Evolutionary conservation across 345 rosid species (phyloP).

Genomic region (Luvunga scandens): DNA sequence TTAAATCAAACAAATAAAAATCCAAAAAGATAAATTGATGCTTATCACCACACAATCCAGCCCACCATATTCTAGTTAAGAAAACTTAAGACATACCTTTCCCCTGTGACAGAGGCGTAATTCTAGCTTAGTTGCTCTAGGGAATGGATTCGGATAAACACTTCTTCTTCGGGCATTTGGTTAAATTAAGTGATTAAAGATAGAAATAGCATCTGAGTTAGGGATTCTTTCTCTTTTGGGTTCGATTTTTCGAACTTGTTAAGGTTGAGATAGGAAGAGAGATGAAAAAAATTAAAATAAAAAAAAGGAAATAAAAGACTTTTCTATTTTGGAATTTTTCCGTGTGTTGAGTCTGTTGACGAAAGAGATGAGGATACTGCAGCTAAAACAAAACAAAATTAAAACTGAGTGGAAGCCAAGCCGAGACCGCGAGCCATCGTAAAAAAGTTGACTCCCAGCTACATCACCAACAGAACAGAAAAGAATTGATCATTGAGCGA

Average conservation of each 20-base stretch:
- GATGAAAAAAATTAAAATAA: background rate
- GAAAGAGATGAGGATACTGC: background rate
- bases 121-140: background rate
- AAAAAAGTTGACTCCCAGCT: background rate
- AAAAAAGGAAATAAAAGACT: background rate
- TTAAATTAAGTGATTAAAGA: background rate
- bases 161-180: background rate
- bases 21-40: background rate
- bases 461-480: background rate
- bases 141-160: background rate
- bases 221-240: conserved; percentile 2
- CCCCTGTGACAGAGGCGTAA: background rate
- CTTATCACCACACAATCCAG: background rate
- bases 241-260: background rate
- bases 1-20: background rate
- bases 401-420: background rate
- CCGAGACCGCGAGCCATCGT: background rate
- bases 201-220: background rate
- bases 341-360: background rate
- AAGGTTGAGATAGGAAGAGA: background rate
- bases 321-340: too few species aligned
- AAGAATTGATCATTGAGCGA: background rate
- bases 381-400: background rate
- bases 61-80: background rate
- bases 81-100: background rate